Base-by-base conservation (phyloP, 2,329 filamentous ascomycete genomes). In the Ilyonectria destructans region DNA sequence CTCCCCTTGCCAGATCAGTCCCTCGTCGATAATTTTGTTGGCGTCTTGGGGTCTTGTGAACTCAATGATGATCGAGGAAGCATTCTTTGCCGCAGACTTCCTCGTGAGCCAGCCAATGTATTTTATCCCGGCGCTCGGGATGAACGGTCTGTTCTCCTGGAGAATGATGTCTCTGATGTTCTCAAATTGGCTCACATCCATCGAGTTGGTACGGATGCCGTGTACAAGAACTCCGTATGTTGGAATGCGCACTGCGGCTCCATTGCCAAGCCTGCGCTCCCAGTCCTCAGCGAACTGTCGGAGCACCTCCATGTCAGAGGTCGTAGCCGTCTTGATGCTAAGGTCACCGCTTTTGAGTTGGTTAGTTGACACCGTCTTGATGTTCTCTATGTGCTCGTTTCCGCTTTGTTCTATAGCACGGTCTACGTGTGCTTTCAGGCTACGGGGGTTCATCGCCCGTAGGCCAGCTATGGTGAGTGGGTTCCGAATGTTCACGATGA, bases 291-390 rank as follows among this genome's bases (percentile, higher is more conserved):
- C 23, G 13, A 56, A 56, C 19, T 63, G 23, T 57, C 40, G 4
- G 2, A 63, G 52, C 10, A 33, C 40, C 23, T 45, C 29, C 23
- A 49, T 57, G 13, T 63, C 23, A 21, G 49, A 19, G 9, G 51
- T 63, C 9, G 40, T 63, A 19, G 23, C 52, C n/a, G 40, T 57
- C 51, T 48, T 56, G 26, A 63, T 63, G 37, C 52, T 48, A n/a
- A 63, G 35, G 60, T 65, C 48, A 21, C 56, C 56, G n/a, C 56
- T 59, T 35, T 65, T 65, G n/a, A 59, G 55, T 23, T 65, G 48
- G 35, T 59, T 58, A 35, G 56, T 46, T 26, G 57, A 56, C 1
- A 61, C 63, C 26, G 19, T 26, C 21, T 31, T 66, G 49, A 57
- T 66, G 12, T 66, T 55, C 21, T 59, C 26, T 55, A 61, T 56